Percentiles rank a stretch among this genome's conserved stretches.
These are phyloP conservation scores for Brettanomyces naardenensis DNA, from an alignment of 805 yeast genomes.

Conservation along the genomic window DNA sequence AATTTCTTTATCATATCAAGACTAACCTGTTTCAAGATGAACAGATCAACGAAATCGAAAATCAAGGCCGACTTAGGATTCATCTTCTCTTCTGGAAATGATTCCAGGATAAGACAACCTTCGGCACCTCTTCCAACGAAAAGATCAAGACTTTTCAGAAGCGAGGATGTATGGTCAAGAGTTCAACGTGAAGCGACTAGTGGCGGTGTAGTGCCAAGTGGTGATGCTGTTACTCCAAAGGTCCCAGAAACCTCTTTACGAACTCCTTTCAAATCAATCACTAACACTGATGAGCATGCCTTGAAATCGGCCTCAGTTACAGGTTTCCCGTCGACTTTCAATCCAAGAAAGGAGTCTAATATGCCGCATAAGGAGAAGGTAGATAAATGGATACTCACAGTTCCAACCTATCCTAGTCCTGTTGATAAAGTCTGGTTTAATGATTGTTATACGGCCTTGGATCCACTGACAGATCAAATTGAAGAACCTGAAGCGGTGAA, in stretches of 20 bases:
- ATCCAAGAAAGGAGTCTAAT: constrained; percentile 54
- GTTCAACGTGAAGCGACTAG: too few species aligned
- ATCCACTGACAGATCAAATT: constrained; percentile 24
- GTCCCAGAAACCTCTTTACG: too few species aligned
- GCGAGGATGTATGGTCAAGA: too few species aligned
- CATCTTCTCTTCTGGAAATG: not conserved
- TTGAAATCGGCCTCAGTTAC: too few species aligned
- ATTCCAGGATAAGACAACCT: not conserved
- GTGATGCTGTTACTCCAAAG: too few species aligned
- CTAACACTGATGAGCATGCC: too few species aligned
- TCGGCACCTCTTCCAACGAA: too few species aligned
- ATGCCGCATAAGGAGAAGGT: constrained; percentile 67
- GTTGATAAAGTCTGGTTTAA: constrained; percentile 23
- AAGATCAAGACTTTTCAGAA: not conserved
- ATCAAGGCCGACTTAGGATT: not conserved
- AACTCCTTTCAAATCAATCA: too few species aligned
- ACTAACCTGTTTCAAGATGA: too few species aligned
- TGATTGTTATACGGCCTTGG: constrained; percentile 43
- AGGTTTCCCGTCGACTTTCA: constrained; percentile 45
- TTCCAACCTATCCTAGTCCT: constrained; percentile 37
- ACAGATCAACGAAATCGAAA: not conserved
- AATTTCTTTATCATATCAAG: too few species aligned
- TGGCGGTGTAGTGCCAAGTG: too few species aligned
- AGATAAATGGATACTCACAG: constrained; percentile 48
- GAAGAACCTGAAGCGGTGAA: constrained; percentile 16